Percentiles rank a stretch among this genome's conserved stretches.
phyloP scores from a whole-genome alignment of 352 stramenopile genomes.

The Elongisporangium anandrum region DNA sequence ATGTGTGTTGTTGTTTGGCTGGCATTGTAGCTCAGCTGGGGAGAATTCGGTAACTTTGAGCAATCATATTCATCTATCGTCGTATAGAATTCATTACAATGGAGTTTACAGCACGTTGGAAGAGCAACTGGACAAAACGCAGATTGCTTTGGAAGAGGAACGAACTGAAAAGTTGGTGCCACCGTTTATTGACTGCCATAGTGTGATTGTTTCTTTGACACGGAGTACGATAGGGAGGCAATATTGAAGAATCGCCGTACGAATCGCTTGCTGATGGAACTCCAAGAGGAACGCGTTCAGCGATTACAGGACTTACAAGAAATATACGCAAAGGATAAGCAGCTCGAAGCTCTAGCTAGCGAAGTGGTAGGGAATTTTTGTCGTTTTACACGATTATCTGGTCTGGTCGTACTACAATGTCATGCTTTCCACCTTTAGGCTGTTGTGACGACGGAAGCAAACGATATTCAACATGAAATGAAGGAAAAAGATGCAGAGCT shows the following conservation, averaged over 20 bases:
- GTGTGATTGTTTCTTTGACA: not conserved
- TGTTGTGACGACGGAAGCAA: slow-evolving; percentile 32
- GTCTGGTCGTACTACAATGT: not conserved
- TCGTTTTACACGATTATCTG: not conserved
- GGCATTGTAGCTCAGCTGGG: slow-evolving; percentile 45
- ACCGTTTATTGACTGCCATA: not conserved
- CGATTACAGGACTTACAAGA: slow-evolving; percentile 73
- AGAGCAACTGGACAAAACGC: slow-evolving; percentile 59
- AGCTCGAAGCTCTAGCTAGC: slow-evolving; percentile 44
- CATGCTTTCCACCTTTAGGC: slow-evolving; percentile 15
- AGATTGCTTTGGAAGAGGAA: slow-evolving; percentile 63
- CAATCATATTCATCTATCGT: not conserved
- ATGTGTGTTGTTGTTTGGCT: not conserved
- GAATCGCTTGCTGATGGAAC: slow-evolving; percentile 62
- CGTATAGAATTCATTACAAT: not conserved
- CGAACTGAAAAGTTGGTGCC: slow-evolving; percentile 56
- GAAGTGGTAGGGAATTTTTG: slow-evolving; percentile 45
- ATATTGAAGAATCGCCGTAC: slow-evolving; percentile 69
- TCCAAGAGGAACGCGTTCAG: slow-evolving; percentile 74
- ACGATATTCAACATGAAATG: slow-evolving; percentile 54
- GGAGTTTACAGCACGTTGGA: slow-evolving; percentile 37
- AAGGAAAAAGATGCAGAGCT: slow-evolving; percentile 66
- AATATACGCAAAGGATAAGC: slow-evolving; percentile 79
- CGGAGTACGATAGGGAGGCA: slow-evolving; percentile 31
- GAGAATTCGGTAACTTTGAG: slow-evolving; percentile 38